Evolutionary conservation across 2,329 filamentous ascomycete species (phyloP), one percentile per base, ranked within the genome.

Genomic region (Cadophora malorum): DNA sequence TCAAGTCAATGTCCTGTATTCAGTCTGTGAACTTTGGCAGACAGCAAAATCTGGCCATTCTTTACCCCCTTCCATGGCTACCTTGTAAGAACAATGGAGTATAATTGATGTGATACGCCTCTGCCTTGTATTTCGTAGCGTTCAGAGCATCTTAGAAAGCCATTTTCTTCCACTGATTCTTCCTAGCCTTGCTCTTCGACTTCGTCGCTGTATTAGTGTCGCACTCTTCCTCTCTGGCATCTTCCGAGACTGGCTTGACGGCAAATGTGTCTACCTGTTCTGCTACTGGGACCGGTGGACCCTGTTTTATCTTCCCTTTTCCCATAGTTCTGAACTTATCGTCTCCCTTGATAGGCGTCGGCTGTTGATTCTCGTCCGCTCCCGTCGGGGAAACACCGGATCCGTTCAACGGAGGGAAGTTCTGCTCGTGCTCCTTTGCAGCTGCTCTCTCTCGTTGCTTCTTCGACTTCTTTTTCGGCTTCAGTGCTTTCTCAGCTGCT

Each of bases 141-240:
- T 6, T 19, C 33, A 25, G 28, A 28, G 3, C 28, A 28, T 28
- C 41, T n/a, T 41, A 59, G 9, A 59, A 16, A 0, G 6, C 21
- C n/a, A 59, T 9, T 41, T 59, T 59, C 56, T 59, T 59, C 56
- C 56, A 59, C 33, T 59, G 45, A 2, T 59, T 59, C 56, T 45
- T 59, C 9, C 56, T 21, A 25, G n/a, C 35, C 14, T 45, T 59
- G 33, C 35, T 9, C 3, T 41, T 59, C 3, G 28, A 21, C 9
- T 59, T 59, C 21, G 6, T n/a, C 4, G 12, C 5, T 25, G 9
- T 21, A 8, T 45, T 33, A 45, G 12, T 14, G 5, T 12, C 12
- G 4, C 19, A 14, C 10, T 23, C 12, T 4, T 59, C 33, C n/a
- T 28, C 21, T 16, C 3, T n/a, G 1, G 10, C 7, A 25, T 9